phyloP scores from a whole-genome alignment of 2,329 filamentous ascomycete species.

The Exophiala alcalophila region DNA sequence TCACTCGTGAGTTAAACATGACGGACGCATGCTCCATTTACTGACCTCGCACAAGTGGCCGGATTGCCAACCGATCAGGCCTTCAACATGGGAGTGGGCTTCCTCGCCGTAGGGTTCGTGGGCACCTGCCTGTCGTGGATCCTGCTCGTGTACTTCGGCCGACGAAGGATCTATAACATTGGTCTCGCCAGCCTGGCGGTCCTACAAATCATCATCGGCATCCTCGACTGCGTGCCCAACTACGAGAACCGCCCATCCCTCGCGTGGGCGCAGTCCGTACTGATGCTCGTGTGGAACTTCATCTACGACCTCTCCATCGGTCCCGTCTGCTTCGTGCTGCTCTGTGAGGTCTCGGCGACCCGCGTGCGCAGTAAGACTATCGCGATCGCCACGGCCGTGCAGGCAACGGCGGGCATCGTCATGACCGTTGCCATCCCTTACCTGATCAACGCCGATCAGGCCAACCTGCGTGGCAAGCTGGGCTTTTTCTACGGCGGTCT shows the following conservation, averaged over 20 bases:
- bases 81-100: constrained; percentile 42
- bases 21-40: background rate
- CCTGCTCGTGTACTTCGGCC: constrained; percentile 36
- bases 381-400: constrained; percentile 41
- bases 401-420: constrained; percentile 40
- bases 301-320: constrained; percentile 43
- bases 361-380: constrained; percentile 46
- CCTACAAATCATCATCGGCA: constrained; percentile 41
- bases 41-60: constrained; percentile 21
- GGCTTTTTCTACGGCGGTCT: constrained; percentile 35
- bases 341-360: constrained; percentile 48
- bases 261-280: constrained; percentile 38
- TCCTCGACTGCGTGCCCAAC: constrained; percentile 41
- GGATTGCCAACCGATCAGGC: constrained; percentile 36
- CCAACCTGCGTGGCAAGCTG: constrained; percentile 34
- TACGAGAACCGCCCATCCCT: constrained; percentile 30
- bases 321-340: constrained; percentile 46
- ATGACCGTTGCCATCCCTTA: constrained; percentile 43
- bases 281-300: constrained; percentile 42
- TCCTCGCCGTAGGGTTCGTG: constrained; percentile 40
- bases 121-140: constrained; percentile 41
- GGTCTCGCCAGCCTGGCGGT: constrained; percentile 36
- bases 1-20: constrained; percentile 38
- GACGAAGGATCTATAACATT: constrained; percentile 36
- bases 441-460: constrained; percentile 30